These are phyloP conservation scores for Annulohypoxylon moriforme DNA, from an alignment of 495 filamentous ascomycete species.

Conservation along the genomic window DNA sequence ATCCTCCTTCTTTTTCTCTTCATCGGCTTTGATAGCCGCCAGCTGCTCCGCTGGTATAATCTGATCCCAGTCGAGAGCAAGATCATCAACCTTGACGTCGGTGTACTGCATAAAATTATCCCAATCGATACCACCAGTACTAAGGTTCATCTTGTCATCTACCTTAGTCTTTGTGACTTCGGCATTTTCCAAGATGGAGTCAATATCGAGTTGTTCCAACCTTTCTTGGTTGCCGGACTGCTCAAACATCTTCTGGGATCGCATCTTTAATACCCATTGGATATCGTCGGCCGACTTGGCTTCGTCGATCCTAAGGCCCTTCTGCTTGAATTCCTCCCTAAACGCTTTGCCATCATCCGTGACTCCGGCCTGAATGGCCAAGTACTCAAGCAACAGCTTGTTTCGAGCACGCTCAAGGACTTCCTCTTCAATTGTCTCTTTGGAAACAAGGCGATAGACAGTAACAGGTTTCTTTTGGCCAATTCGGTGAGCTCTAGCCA, in stretches of 20 bases:
- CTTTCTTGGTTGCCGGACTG: slow-evolving; percentile 95
- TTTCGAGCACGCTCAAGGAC: slow-evolving; percentile 95
- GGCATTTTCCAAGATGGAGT: slow-evolving; percentile 93
- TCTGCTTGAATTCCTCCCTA: slow-evolving; percentile 65
- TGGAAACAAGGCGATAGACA: slow-evolving; percentile 94
- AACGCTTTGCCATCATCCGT: slow-evolving; percentile 90
- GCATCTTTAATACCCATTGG: slow-evolving; percentile 89
- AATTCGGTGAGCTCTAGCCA: slow-evolving; percentile 97
- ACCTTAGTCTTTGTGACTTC: slow-evolving; percentile 96
- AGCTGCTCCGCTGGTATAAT: slow-evolving; percentile 96
- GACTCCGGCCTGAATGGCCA: slow-evolving; percentile 95
- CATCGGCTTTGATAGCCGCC: slow-evolving; percentile 86
- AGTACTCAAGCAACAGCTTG: slow-evolving; percentile 97
- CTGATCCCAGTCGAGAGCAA: slow-evolving; percentile 88
- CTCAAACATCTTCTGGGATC: slow-evolving; percentile 97
- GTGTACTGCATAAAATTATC: slow-evolving; percentile 96
- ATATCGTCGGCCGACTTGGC: slow-evolving; percentile 91
- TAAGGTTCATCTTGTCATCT: slow-evolving; percentile 68
- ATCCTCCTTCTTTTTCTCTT: slow-evolving; percentile 84
- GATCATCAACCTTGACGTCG: slow-evolving; percentile 91
- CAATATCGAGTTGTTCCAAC: slow-evolving; percentile 97
- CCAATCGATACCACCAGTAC: slow-evolving; percentile 83
- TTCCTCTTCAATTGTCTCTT: slow-evolving; percentile 98
- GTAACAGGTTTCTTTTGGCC: slow-evolving; percentile 95
- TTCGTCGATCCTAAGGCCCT: slow-evolving; percentile 70